These are phyloP conservation scores for Powellomyces hirtus DNA, from an alignment of 192 early-diverging fungal species.

Conservation along the genomic window DNA sequence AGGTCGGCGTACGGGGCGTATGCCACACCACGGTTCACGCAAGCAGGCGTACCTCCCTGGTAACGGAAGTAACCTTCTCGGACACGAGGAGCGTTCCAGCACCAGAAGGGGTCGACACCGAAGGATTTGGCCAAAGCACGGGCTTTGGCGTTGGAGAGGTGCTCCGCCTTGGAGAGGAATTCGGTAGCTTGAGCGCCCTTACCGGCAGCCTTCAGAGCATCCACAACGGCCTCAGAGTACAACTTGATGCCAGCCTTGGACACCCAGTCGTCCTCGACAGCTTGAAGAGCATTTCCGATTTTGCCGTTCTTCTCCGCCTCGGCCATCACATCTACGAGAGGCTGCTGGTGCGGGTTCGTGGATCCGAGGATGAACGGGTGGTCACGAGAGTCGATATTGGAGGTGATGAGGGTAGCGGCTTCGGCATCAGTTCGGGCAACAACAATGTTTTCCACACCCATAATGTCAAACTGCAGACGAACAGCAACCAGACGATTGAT, in stretches of 20 bases:
- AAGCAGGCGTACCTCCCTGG: conserved; percentile 89
- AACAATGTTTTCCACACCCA: conserved; percentile 92
- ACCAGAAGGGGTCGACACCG: conserved; percentile 74
- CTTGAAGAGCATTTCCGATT: conserved; percentile 69
- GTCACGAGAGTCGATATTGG: conserved; percentile 94
- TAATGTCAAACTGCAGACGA: conserved; percentile 96
- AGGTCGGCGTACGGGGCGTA: conserved; percentile 89
- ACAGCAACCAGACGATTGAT: conserved; percentile 94
- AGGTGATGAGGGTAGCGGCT: conserved; percentile 93
- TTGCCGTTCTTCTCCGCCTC: conserved; percentile 75
- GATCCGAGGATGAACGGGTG: conserved; percentile 94
- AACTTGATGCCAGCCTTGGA: conserved; percentile 75
- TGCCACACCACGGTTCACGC: conserved; percentile 76
- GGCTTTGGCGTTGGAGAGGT: conserved; percentile 80
- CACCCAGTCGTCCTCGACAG: conserved; percentile 85
- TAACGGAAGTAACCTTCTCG: conserved; percentile 98
- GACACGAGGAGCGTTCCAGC: conserved; percentile 86
- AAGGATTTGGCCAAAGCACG: conserved; percentile 72
- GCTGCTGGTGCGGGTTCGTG: conserved; percentile 75
- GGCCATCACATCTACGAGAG: conserved; percentile 74
- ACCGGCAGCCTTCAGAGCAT: conserved; percentile 66
- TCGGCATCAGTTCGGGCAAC: conserved; percentile 96
- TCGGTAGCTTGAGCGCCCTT: conserved; percentile 50
- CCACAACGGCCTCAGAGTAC: conserved; percentile 76
- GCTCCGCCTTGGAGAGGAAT: conserved; percentile 49